A percentile compares a stretch with the other conserved stretches of the same genome.
phyloP scores from a whole-genome alignment of 768 basidiomycete genomes.

The Daedaleopsis nitida region DNA sequence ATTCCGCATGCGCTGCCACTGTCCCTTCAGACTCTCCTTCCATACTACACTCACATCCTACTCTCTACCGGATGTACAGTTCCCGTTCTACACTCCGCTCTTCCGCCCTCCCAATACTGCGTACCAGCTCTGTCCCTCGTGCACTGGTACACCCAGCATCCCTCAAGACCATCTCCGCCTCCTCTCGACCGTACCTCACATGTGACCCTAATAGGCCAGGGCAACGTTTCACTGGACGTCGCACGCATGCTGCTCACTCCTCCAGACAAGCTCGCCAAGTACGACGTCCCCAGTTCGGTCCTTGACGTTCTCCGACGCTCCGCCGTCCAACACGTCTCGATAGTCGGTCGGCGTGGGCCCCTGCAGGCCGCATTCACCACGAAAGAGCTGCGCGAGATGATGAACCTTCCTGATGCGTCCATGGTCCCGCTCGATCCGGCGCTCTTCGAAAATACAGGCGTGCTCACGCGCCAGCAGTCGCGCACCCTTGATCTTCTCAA shows the following conservation, averaged over 20 bases:
- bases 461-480: conserved; percentile 62
- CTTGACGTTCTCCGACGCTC: conserved; percentile 66
- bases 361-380: conserved; percentile 88
- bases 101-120: conserved; percentile 51
- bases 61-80: conserved; percentile 85
- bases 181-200: conserved; percentile 66
- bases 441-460: conserved; percentile 38
- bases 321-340: conserved; percentile 72
- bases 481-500: conserved; percentile 66
- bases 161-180: conserved; percentile 60
- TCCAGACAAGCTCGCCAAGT: conserved; percentile 58
- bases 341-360: conserved; percentile 85
- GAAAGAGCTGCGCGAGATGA: conserved; percentile 90
- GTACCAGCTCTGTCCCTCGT: conserved; percentile 82
- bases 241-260: conserved; percentile 86
- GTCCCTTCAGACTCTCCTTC: conserved; percentile 59
- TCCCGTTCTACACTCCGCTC: conserved; percentile 56
- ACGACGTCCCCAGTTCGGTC: conserved; percentile 79
- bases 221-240: conserved; percentile 92
- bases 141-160: conserved; percentile 96
- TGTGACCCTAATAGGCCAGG: conserved; percentile 88
- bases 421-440: conserved; percentile 62
- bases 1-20: conserved; percentile 59
- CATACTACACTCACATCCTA: conserved; percentile 82
- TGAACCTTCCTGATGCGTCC: conserved; percentile 58